phyloP scores from a whole-genome alignment of 345 rosid species.

The Hibiscus trionum region DNA sequence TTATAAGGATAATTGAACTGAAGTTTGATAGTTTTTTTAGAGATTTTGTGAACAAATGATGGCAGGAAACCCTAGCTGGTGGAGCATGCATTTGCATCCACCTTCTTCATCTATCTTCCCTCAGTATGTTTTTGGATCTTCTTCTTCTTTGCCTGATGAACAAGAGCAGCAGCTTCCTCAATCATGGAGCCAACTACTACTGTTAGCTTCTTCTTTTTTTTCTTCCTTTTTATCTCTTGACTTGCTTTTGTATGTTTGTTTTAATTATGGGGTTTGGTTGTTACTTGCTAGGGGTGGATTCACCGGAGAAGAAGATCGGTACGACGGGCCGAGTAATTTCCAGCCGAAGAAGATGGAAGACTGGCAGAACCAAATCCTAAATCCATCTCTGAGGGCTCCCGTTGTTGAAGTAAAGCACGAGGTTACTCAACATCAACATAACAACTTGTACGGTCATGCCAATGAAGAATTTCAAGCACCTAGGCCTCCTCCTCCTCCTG shows the following conservation, averaged over 20 bases:
- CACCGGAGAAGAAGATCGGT: conserved; percentile 32
- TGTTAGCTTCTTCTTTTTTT: conserved; percentile 21
- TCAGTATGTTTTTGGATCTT: conserved; percentile 40
- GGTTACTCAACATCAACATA: conserved; percentile 17
- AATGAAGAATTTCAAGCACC: conserved; percentile 26
- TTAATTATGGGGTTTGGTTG: neutral
- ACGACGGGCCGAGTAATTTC: conserved; percentile 17
- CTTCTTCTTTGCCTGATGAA: conserved; percentile 27
- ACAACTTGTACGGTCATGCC: conserved; percentile 21
- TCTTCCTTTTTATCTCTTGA: neutral
- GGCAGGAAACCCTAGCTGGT: conserved; percentile 75
- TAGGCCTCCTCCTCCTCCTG: neutral
- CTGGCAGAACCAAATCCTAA: conserved; percentile 35
- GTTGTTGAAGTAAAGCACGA: conserved; percentile 39
- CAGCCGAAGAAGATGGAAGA: conserved; percentile 30
- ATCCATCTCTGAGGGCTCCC: conserved; percentile 13
- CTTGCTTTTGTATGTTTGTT: neutral
- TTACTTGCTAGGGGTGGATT: conserved; percentile 29
- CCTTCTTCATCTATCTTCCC: conserved; percentile 16
- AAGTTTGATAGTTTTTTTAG: neutral
- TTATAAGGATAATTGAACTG: conserved; percentile 6
- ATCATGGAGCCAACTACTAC: conserved; percentile 55
- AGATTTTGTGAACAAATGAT: conserved; percentile 31
- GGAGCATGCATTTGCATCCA: conserved; percentile 56
- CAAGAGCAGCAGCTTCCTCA: conserved; percentile 36